These are phyloP conservation scores for Ambrosia artemisiifolia DNA, from an alignment of 129 eudicot genomes.

Conservation along the genomic window DNA sequence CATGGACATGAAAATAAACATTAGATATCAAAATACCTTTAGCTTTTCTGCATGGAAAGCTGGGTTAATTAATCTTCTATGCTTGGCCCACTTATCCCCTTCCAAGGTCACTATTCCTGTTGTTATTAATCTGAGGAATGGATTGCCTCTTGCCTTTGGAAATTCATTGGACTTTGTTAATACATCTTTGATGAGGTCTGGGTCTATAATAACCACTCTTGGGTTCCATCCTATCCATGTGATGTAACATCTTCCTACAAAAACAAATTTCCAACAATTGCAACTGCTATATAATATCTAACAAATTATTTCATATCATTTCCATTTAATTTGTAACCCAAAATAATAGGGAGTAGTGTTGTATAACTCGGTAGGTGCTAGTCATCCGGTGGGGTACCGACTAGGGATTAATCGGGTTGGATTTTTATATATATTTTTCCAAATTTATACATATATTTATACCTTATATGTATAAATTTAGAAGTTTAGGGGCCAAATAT, in stretches of 20 bases:
- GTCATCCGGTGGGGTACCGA: no score
- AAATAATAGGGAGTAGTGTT: no score
- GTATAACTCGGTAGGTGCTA: no score
- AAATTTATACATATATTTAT: no score
- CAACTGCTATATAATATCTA: no score
- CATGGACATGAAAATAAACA: not conserved
- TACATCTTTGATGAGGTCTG: not conserved
- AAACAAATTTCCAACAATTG: no score
- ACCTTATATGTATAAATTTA: no score
- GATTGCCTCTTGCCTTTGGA: not conserved
- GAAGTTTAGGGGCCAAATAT: no score
- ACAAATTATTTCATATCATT: no score
- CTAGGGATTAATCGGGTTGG: no score
- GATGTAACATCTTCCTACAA: not conserved
- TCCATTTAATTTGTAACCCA: no score
- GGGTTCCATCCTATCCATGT: slow-evolving; percentile 10
- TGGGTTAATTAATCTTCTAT: not conserved
- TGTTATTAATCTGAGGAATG: not conserved
- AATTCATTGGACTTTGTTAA: not conserved
- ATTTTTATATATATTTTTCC: no score
- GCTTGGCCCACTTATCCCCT: not conserved
- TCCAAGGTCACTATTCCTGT: not conserved
- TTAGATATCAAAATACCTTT: not conserved
- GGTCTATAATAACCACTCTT: not conserved
- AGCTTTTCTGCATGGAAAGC: slow-evolving; percentile 5